phyloP scores from a whole-genome alignment of 345 rosid genomes.

The Raphanus sativus region DNA sequence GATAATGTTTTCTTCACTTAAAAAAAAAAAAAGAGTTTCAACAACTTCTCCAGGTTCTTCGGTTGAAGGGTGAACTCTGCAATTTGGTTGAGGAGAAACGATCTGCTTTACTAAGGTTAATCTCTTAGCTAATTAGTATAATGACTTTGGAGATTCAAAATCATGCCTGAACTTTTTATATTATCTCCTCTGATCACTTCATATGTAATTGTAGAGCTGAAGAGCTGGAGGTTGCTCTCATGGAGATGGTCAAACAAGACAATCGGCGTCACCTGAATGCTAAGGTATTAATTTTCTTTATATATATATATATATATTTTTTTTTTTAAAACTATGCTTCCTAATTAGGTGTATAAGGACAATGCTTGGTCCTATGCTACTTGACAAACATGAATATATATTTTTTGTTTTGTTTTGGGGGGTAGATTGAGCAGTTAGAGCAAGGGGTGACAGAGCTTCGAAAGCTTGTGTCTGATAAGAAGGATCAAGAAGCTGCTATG shows the following conservation, averaged over 20 bases:
- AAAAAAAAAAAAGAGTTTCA: background rate
- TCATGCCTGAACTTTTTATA: background rate
- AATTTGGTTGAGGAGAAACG: constrained; percentile 87
- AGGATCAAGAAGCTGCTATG: constrained; percentile 95
- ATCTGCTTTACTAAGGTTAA: constrained; percentile 77
- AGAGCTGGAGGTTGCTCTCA: constrained; percentile 93
- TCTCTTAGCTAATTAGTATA: constrained; percentile 13
- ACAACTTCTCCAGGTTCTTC: constrained; percentile 57
- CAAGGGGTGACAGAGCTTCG: constrained; percentile 68
- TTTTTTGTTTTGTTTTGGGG: constrained; percentile 8
- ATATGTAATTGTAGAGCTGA: constrained; percentile 65
- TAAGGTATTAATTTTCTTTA: constrained; percentile 49
- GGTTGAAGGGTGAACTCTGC: constrained; percentile 86
- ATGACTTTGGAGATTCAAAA: constrained; percentile 8
- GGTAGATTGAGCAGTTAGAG: constrained; percentile 85
- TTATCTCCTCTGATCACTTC: constrained; percentile 6
- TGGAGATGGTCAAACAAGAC: constrained; percentile 99
- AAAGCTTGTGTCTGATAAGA: constrained; percentile 78
- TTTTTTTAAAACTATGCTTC: background rate
- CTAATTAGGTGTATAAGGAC: background rate
- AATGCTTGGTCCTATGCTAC: background rate
- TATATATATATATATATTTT: background rate
- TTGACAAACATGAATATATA: constrained; percentile 8
- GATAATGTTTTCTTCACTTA: background rate
- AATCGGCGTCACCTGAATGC: constrained; percentile 83